Conservation (phyloP, 148 eudicot genomes). For the Rhododendron henanense region DNA sequence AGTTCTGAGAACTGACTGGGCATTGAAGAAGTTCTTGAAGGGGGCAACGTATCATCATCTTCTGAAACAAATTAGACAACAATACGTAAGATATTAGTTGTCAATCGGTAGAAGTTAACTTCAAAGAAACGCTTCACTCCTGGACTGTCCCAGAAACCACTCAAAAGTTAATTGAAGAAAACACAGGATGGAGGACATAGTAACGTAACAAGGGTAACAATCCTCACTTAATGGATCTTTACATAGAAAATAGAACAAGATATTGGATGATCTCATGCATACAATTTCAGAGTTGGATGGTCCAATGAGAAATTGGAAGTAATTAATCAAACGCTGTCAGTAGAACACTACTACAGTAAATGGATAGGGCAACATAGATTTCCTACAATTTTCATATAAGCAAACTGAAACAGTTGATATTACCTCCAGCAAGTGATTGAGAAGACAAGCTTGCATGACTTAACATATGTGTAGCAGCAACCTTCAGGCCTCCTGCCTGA, state of each 20-base stretch:
- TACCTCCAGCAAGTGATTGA: slow-evolving; percentile 42
- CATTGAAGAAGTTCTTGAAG: slow-evolving; percentile 43
- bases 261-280: neutral
- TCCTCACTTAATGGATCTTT: neutral
- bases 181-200: neutral
- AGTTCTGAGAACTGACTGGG: slow-evolving; percentile 51
- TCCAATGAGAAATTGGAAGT: neutral
- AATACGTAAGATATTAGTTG: neutral
- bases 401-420: neutral
- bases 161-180: neutral
- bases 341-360: neutral
- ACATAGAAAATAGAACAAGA: neutral
- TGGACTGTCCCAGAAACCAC: neutral
- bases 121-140: neutral
- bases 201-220: neutral
- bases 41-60: slow-evolving; percentile 39
- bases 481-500: slow-evolving; percentile 41
- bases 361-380: neutral
- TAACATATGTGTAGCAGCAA: slow-evolving; percentile 21
- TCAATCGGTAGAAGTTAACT: neutral
- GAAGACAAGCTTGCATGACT: slow-evolving; percentile 32
- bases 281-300: neutral
- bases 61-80: slow-evolving; percentile 31
- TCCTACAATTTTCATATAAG: neutral
- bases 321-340: neutral